phyloP scores from a whole-genome alignment of 306 rosid genomes.

The Cicer arietinum region DNA sequence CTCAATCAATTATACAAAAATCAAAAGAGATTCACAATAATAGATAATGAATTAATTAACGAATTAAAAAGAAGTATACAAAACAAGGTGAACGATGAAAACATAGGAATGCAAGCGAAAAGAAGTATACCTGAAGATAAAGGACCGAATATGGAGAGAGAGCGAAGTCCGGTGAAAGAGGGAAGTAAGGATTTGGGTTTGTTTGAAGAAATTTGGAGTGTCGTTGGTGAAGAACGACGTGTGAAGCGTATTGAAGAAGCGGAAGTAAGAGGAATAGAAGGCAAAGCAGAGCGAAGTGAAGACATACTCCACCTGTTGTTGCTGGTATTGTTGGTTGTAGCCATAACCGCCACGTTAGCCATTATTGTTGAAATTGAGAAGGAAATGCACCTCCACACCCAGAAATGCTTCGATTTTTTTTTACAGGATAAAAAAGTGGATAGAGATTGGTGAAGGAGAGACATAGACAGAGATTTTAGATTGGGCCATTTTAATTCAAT shows the following conservation, averaged over 20 bases:
- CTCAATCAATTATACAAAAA: too few relatives aligned
- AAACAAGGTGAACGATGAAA: too few relatives aligned
- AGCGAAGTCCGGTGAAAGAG: slow-evolving; percentile 70
- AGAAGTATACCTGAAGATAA: slow-evolving; percentile 57
- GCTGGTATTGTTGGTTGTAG: slow-evolving; percentile 32
- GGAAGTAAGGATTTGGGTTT: slow-evolving; percentile 52
- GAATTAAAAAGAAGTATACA: slow-evolving; percentile 33
- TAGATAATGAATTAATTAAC: too few relatives aligned
- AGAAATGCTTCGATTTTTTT: background rate
- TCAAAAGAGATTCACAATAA: too few relatives aligned
- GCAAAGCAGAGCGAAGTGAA: slow-evolving; percentile 67
- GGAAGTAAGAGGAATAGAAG: slow-evolving; percentile 45
- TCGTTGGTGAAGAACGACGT: slow-evolving; percentile 21
- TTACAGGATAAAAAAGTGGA: slow-evolving; percentile 27
- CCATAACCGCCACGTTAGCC: slow-evolving; percentile 51
- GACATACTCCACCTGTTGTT: slow-evolving; percentile 66
- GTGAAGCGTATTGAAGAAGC: slow-evolving; percentile 45
- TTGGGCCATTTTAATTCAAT: background rate
- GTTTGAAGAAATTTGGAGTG: slow-evolving; percentile 40
- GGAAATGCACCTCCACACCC: background rate
- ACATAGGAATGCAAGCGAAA: too few relatives aligned
- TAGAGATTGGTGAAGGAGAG: background rate
- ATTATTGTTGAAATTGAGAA: slow-evolving; percentile 3
- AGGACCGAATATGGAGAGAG: slow-evolving; percentile 49
- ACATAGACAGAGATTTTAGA: background rate